Percentiles rank a stretch among this genome's conserved stretches.
Evolutionary conservation across 768 basidiomycete species (phyloP).

Genomic region (Cystobasidium ongulense): DNA sequence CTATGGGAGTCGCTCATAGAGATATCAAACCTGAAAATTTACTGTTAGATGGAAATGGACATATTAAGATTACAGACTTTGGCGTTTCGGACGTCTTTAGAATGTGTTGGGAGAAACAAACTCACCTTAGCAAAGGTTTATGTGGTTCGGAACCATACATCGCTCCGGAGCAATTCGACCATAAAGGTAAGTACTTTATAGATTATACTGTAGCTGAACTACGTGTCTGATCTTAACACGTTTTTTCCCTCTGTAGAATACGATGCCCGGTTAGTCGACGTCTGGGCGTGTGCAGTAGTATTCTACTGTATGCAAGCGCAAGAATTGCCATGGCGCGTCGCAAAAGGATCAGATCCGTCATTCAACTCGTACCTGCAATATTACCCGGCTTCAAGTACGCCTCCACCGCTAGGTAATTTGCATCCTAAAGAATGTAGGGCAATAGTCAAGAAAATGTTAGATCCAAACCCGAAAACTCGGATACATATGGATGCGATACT

Average conservation of each 20-base stretch:
- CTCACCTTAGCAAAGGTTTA: constrained; percentile 92
- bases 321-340: constrained; percentile 94
- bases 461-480: constrained; percentile 76
- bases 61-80: constrained; percentile 96
- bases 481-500: constrained; percentile 71
- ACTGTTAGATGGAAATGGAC: constrained; percentile 83
- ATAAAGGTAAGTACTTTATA: constrained; percentile 69
- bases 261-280: constrained; percentile 90
- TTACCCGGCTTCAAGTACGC: constrained; percentile 40
- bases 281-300: constrained; percentile 94
- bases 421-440: constrained; percentile 73
- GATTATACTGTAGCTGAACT: not conserved
- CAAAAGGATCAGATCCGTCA: constrained; percentile 69
- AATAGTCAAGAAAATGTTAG: constrained; percentile 84
- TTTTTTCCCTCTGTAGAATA: constrained; percentile 61
- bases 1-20: constrained; percentile 93
- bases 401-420: constrained; percentile 60
- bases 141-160: constrained; percentile 99
- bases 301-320: constrained; percentile 88
- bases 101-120: constrained; percentile 92
- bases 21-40: constrained; percentile 98
- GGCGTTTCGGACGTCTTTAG: constrained; percentile 98
- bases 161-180: constrained; percentile 91
- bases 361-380: constrained; percentile 64
- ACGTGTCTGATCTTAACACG: constrained; percentile 39